phyloP scores from a whole-genome alignment of 768 basidiomycete genomes.

The Russula sp. region DNA sequence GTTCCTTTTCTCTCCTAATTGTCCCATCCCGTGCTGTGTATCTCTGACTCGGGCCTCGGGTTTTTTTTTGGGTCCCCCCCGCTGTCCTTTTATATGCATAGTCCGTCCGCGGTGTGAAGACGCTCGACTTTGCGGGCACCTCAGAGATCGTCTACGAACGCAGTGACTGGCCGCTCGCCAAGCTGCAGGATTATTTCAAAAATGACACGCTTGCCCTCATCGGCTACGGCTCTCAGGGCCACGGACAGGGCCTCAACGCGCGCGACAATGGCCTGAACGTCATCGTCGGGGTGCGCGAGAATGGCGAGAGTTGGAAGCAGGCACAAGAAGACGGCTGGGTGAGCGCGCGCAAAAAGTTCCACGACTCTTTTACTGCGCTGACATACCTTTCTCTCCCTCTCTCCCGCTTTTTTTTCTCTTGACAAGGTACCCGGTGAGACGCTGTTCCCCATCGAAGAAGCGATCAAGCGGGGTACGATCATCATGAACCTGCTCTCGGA shows the following conservation, averaged over 20 bases:
- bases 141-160: constrained; percentile 94
- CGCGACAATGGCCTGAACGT: constrained; percentile 99
- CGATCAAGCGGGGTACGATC: constrained; percentile 91
- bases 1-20: background rate
- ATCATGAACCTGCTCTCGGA: constrained; percentile 99
- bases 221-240: constrained; percentile 97
- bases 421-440: constrained; percentile 90
- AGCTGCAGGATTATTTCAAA: constrained; percentile 99
- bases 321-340: constrained; percentile 96
- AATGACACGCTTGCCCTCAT: constrained; percentile 98
- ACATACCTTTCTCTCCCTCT: background rate
- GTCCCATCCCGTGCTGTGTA: background rate
- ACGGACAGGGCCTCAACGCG: constrained; percentile 97
- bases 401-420: constrained; percentile 6
- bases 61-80: background rate
- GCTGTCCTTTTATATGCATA: constrained; percentile 21
- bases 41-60: background rate
- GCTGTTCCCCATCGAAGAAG: constrained; percentile 97
- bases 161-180: constrained; percentile 94
- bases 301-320: constrained; percentile 94
- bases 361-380: background rate
- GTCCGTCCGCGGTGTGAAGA: constrained; percentile 79
- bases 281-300: constrained; percentile 95
- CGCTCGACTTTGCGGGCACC: constrained; percentile 92
- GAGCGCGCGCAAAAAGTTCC: constrained; percentile 23